Conservation (phyloP, 2,329 filamentous ascomycete genomes). For the Penicillium olsonii region DNA sequence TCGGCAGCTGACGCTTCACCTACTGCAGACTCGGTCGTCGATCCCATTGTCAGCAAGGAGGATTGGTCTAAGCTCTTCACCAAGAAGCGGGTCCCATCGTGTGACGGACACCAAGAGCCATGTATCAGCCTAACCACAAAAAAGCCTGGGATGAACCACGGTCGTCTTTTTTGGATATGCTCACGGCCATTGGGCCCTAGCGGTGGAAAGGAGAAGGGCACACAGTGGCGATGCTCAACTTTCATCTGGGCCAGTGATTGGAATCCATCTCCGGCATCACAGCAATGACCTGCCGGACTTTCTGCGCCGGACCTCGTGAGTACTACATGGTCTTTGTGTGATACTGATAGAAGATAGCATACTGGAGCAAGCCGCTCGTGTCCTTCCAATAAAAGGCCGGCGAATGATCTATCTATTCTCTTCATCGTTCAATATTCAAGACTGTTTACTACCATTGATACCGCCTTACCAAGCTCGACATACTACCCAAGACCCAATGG, state of each 20-base stretch:
- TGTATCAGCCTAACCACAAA: conserved; percentile 84
- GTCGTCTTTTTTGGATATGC: conserved; percentile 68
- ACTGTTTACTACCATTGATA: too few species aligned
- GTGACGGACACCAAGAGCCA: conserved; percentile 79
- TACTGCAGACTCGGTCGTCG: conserved; percentile 55
- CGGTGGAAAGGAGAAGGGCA: conserved; percentile 79
- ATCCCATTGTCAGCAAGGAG: conserved; percentile 73
- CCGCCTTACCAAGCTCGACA: too few species aligned
- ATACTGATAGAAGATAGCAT: neutral
- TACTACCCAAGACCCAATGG: too few species aligned
- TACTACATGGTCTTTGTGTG: neutral
- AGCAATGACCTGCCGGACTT: neutral
- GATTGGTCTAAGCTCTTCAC: conserved; percentile 84
- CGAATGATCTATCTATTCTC: too few species aligned
- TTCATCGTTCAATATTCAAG: too few species aligned
- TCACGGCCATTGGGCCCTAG: conserved; percentile 79
- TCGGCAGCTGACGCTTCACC: conserved; percentile 26
- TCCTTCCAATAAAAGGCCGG: too few species aligned
- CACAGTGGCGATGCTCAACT: conserved; percentile 83
- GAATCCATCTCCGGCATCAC: conserved; percentile 42
- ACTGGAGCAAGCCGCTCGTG: too few species aligned
- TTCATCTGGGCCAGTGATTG: conserved; percentile 73
- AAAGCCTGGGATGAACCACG: conserved; percentile 81
- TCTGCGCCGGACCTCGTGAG: neutral
- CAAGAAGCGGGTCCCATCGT: conserved; percentile 72